These are phyloP conservation scores for Starmerella sp. DNA, from an alignment of 805 yeast species.

Conservation along the genomic window DNA sequence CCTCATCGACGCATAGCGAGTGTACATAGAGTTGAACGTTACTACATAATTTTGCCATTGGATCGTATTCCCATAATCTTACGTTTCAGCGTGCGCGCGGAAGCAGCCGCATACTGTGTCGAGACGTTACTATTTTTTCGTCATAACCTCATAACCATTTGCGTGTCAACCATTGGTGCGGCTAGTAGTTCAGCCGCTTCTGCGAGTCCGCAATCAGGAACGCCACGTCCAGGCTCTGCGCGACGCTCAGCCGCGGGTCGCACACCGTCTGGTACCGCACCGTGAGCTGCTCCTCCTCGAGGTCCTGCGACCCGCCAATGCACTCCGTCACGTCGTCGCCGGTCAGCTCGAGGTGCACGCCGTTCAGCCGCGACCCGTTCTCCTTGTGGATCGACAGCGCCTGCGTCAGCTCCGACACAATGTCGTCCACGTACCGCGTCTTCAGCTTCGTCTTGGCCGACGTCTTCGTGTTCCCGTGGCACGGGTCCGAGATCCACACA, in stretches of 20 bases:
- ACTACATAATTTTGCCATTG: neutral
- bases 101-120: neutral
- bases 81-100: too few species aligned
- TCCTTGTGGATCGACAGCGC: conserved; percentile 31
- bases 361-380: conserved; percentile 29
- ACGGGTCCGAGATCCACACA: conserved; percentile 38
- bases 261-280: conserved; percentile 36
- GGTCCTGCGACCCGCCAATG: conserved; percentile 33
- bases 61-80: neutral
- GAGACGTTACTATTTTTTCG: too few species aligned
- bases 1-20: too few species aligned
- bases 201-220: conserved; percentile 33
- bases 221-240: conserved; percentile 35
- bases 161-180: too few species aligned
- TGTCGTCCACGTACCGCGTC: conserved; percentile 36
- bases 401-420: conserved; percentile 30
- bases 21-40: neutral
- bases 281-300: conserved; percentile 32
- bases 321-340: conserved; percentile 38
- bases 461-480: conserved; percentile 36
- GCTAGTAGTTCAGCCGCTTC: neutral
- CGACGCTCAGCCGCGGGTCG: conserved; percentile 33
- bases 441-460: conserved; percentile 32
- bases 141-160: neutral
- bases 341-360: conserved; percentile 35